Evolutionary conservation across 495 filamentous ascomycete species (phyloP).

Genomic region (Talaromyces liani): DNA sequence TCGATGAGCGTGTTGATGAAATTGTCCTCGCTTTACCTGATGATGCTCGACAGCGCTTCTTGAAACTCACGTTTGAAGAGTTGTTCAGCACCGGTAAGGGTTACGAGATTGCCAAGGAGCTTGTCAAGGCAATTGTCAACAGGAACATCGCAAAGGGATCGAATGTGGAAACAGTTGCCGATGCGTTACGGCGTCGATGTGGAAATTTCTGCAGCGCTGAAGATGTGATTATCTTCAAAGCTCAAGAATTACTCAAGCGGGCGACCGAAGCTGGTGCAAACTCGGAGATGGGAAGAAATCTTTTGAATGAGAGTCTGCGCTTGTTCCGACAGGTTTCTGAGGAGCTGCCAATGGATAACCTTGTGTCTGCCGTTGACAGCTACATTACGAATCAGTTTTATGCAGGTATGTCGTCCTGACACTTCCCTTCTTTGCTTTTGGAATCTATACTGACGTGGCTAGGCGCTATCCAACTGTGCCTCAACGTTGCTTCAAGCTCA

Average conservation of each 20-base stretch:
- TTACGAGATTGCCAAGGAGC: conserved; percentile 86
- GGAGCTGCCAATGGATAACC: conserved; percentile 70
- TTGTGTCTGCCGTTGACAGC: conserved; percentile 67
- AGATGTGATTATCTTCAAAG: conserved; percentile 96
- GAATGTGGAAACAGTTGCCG: conserved; percentile 94
- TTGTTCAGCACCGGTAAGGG: conserved; percentile 74
- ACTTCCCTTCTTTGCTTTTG: background rate
- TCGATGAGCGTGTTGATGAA: conserved; percentile 85
- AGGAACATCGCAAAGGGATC: conserved; percentile 90
- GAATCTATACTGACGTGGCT: conserved; percentile 13
- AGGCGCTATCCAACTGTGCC: conserved; percentile 84
- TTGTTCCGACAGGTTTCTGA: conserved; percentile 83
- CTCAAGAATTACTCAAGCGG: conserved; percentile 85
- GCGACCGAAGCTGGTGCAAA: conserved; percentile 71
- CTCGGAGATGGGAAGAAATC: conserved; percentile 66
- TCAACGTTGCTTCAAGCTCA: conserved; percentile 69
- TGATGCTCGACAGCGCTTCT: conserved; percentile 55
- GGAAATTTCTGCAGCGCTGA: conserved; percentile 95
- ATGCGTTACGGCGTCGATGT: conserved; percentile 81
- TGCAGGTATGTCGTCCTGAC: conserved; percentile 38
- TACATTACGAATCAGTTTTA: conserved; percentile 81
- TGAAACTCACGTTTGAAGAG: conserved; percentile 72
- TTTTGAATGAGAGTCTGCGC: conserved; percentile 80
- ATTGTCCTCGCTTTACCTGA: conserved; percentile 76
- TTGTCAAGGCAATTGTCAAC: conserved; percentile 98